These are phyloP conservation scores for Lasiosphaeriaceae sp. DNA, from an alignment of 495 filamentous ascomycete genomes.

Conservation along the genomic window DNA sequence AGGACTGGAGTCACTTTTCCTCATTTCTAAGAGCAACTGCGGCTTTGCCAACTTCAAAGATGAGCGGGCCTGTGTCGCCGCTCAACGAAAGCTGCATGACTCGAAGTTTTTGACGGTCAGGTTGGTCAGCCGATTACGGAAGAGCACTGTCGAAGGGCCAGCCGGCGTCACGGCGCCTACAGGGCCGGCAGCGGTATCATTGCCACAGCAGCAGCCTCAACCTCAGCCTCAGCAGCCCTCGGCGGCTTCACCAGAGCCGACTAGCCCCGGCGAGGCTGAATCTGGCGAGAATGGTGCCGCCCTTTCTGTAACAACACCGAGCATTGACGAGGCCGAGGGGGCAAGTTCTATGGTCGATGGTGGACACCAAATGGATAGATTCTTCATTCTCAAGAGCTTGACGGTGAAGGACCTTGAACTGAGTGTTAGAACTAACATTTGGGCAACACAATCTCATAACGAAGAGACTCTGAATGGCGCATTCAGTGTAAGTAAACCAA, in stretches of 20 bases:
- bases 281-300: conserved; percentile 10
- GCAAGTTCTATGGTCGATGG: conserved; percentile 12
- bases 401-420: conserved; percentile 91
- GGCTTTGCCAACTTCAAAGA: conserved; percentile 96
- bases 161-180: conserved; percentile 48
- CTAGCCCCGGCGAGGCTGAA: conserved; percentile 7
- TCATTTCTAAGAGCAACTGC: conserved; percentile 97
- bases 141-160: conserved; percentile 52
- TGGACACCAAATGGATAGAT: conserved; percentile 58
- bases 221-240: not conserved
- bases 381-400: conserved; percentile 91
- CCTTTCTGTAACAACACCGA: conserved; percentile 1
- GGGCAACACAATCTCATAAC: conserved; percentile 95
- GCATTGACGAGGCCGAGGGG: conserved; percentile 19
- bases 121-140: conserved; percentile 86
- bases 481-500: conserved; percentile 63
- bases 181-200: conserved; percentile 44
- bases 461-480: conserved; percentile 79
- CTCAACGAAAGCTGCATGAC: conserved; percentile 83
- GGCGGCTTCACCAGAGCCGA: conserved; percentile 14
- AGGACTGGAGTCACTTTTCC: conserved; percentile 84
- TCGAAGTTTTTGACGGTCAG: conserved; percentile 83
- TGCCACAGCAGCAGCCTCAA: conserved; percentile 13
- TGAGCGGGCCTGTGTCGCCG: conserved; percentile 69
- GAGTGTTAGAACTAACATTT: conserved; percentile 82